Evolutionary conservation across 805 yeast genomes (phyloP).

Genomic region (Kodamaea restingae): DNA sequence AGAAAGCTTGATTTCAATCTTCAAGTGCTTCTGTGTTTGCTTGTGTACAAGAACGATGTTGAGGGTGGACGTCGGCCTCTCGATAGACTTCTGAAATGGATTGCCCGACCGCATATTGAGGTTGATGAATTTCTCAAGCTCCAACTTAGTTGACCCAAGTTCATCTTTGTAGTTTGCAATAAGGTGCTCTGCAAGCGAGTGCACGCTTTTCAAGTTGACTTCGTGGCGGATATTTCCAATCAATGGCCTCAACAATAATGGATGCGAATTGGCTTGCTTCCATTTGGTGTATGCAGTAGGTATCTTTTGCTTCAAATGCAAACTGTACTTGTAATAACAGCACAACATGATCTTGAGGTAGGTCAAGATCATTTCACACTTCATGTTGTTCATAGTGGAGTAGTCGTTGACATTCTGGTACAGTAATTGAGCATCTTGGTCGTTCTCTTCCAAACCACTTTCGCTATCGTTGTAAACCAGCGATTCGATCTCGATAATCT

Average conservation of each 20-base stretch:
- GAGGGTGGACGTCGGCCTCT: conserved; percentile 33
- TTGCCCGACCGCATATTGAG: conserved; percentile 18
- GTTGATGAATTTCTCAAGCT: conserved; percentile 24
- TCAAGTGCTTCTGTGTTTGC: conserved; percentile 17
- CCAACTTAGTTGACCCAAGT: conserved; percentile 8
- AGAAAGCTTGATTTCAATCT: conserved; percentile 29
- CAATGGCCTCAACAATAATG: conserved; percentile 51
- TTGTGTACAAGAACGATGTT: conserved; percentile 20
- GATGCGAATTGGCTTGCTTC: conserved; percentile 41
- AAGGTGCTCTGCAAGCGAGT: conserved; percentile 25
- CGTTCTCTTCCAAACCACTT: conserved; percentile 20
- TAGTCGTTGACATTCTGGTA: conserved; percentile 29
- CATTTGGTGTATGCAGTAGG: conserved; percentile 47
- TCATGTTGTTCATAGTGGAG: conserved; percentile 29
- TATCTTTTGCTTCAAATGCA: conserved; percentile 38
- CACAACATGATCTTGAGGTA: conserved; percentile 60
- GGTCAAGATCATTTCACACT: conserved; percentile 52
- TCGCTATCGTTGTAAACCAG: conserved; percentile 37
- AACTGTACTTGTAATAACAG: conserved; percentile 49
- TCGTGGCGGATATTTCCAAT: conserved; percentile 59
- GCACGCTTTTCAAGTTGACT: conserved; percentile 28
- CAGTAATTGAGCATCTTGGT: conserved; percentile 25
- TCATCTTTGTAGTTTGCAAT: conserved; percentile 12
- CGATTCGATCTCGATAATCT: conserved; percentile 68
- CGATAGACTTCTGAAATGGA: conserved; percentile 39